Evolutionary conservation across 805 yeast genomes (phyloP).

Genomic region (Blastobotrys mokoenaii): DNA sequence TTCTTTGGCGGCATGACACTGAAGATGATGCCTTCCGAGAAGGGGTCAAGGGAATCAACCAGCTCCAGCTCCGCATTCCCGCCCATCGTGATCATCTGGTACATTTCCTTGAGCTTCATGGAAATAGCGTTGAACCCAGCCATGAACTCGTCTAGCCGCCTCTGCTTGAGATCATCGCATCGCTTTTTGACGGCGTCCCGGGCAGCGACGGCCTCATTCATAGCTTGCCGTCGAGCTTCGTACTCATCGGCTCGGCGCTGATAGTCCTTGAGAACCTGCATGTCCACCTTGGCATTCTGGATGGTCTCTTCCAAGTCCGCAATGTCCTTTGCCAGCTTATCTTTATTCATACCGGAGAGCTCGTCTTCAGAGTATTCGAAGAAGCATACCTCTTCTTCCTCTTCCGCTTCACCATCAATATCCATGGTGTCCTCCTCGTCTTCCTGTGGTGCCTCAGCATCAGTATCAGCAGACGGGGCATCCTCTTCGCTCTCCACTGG

Average conservation of each 20-base stretch:
- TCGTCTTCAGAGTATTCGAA: constrained; percentile 43
- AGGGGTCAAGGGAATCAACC: constrained; percentile 95
- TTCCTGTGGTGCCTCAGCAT: constrained; percentile 6
- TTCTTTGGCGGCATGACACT: constrained; percentile 99
- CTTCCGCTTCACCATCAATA: constrained; percentile 2
- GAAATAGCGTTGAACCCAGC: constrained; percentile 84
- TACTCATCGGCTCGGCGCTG: constrained; percentile 59
- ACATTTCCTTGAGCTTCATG: constrained; percentile 87
- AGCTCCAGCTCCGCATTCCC: constrained; percentile 97
- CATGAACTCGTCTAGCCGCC: constrained; percentile 83
- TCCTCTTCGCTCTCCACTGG: constrained; percentile 26
- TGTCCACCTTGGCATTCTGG: constrained; percentile 52
- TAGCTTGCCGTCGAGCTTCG: constrained; percentile 50
- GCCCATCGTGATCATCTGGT: constrained; percentile 98
- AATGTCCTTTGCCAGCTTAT: constrained; percentile 42
- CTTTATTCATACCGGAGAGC: constrained; percentile 39
- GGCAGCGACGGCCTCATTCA: constrained; percentile 56
- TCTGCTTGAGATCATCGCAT: constrained; percentile 63
- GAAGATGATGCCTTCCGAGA: constrained; percentile 90
- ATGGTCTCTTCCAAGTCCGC: constrained; percentile 47
- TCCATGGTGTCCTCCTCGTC: constrained; percentile 3
- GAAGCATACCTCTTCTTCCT: constrained; percentile 3
- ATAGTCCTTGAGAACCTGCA: constrained; percentile 71
- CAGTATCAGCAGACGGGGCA: background rate
- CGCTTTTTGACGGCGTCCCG: constrained; percentile 56